phyloP scores from a whole-genome alignment of 805 yeast species.

The Candida maltosa region DNA sequence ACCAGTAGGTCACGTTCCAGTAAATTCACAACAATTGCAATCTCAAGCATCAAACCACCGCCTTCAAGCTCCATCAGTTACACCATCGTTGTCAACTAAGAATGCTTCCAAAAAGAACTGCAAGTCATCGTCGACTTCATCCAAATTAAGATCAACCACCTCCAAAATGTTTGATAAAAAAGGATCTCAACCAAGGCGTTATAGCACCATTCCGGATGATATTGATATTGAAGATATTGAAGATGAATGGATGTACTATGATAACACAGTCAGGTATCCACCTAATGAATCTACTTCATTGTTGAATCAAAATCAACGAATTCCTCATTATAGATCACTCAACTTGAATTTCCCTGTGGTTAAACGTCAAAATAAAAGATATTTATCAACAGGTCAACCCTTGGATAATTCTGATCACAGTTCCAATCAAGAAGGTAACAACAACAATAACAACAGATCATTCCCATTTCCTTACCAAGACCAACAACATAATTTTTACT shows the following conservation, averaged over 20 bases:
- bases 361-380: slow-evolving; percentile 25
- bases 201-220: slow-evolving; percentile 69
- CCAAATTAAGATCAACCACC: slow-evolving; percentile 61
- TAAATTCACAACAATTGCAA: slow-evolving; percentile 3
- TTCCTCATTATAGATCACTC: slow-evolving; percentile 41
- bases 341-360: slow-evolving; percentile 29
- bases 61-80: slow-evolving; percentile 3
- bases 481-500: slow-evolving; percentile 24
- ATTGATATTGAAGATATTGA: slow-evolving; percentile 53
- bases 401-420: slow-evolving; percentile 10
- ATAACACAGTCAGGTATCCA: slow-evolving; percentile 24
- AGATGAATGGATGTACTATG: slow-evolving; percentile 49
- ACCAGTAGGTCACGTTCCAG: slow-evolving; percentile 1
- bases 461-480: slow-evolving; percentile 32
- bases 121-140: slow-evolving; percentile 30
- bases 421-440: too few species aligned
- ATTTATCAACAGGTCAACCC: slow-evolving; percentile 35
- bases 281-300: slow-evolving; percentile 31
- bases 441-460: slow-evolving; percentile 16
- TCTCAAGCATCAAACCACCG: slow-evolving; percentile 2
- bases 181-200: slow-evolving; percentile 69
- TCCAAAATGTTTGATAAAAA: slow-evolving; percentile 71
- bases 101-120: slow-evolving; percentile 21
- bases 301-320: slow-evolving; percentile 19
- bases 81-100: slow-evolving; percentile 15